A percentile compares a stretch with the other conserved stretches of the same genome.
phyloP scores from a whole-genome alignment of 139 green algal genomes.

The Coelastrella sp. region DNA sequence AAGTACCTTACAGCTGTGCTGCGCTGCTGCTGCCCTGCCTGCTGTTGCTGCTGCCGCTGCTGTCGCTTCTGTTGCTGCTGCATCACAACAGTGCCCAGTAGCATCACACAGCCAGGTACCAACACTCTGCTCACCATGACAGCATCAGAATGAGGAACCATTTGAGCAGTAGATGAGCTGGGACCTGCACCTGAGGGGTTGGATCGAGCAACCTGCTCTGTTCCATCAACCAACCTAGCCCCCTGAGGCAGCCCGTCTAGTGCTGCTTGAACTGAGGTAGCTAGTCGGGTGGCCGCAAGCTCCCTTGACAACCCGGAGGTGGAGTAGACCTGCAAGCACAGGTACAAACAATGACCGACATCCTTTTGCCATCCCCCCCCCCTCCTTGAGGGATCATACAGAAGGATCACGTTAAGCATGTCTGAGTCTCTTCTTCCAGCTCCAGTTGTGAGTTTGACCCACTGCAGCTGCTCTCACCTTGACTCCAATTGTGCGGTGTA shows the following conservation, averaged over 20 bases:
- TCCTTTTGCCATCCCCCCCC: too few relatives aligned
- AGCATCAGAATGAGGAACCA: neutral
- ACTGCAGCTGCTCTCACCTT: neutral
- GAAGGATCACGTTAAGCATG: too few relatives aligned
- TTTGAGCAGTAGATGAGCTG: neutral
- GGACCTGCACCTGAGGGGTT: neutral
- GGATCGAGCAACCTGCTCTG: neutral
- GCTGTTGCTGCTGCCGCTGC: constrained; percentile 8
- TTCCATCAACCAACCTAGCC: neutral
- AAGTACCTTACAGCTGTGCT: neutral
- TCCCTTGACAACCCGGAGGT: neutral
- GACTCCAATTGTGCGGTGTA: neutral
- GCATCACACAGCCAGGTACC: constrained; percentile 1
- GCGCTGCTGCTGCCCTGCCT: neutral
- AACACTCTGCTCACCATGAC: neutral
- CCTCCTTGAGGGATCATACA: too few relatives aligned
- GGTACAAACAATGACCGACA: neutral
- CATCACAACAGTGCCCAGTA: neutral
- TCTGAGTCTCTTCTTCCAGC: too few relatives aligned
- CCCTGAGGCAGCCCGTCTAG: neutral
- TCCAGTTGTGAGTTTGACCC: too few relatives aligned
- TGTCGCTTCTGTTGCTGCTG: constrained; percentile 5
- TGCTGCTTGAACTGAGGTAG: neutral
- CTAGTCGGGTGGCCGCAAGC: neutral
- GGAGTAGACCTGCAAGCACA: neutral